Base-by-base conservation (phyloP, 2,329 filamentous ascomycete species). In the Aspergillus sp. region DNA sequence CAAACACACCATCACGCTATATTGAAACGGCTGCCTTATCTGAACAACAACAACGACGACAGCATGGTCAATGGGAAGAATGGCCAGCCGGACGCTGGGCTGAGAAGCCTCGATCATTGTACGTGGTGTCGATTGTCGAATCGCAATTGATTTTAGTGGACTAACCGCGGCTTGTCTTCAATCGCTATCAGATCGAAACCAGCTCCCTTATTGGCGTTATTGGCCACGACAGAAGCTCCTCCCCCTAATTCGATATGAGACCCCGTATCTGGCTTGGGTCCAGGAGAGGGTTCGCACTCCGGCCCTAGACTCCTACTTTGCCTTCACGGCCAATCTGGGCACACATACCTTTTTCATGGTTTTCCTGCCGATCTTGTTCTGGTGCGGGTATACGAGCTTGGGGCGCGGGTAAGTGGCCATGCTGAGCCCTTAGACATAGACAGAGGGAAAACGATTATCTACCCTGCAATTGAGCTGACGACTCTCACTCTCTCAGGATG, bases 271-370 rank as follows among this genome's bases (percentile, higher is more conserved):
- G 17, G 94, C 94, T 59, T 89, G 86, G 80, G 80, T 96, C 72
- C 95, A 99, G 82, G 84, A 88, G 67, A 87, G 82, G 73, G 78
- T 94, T 74, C 90, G 94, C 71, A 89, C 91, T 19, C 91, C 92
- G 0, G 85, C 90, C 8, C 88, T 98, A 70, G 95, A 99, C 78
- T 91, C 91, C 64, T 99, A 97, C 81, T 99, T 99, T 78, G 94
- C 95, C 54, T 91, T 96, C 66, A 96, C 93, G 0, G 95, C 95
- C 64, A 99, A 98, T 76, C 85, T 98, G 58, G 92, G 95, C 66
- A 99, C 95, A 0, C 95, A 99, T 78, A 99, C 95, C 0, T 98
- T 97, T 81, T 99, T 97, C 82, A 98, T 98, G 93, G 85, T 96
- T 67, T 90, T 92, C 60, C 81, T 99, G 71, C 95, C 95, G 5